Conservation (phyloP, 805 yeast species). For the Myxozyma sirexii region DNA sequence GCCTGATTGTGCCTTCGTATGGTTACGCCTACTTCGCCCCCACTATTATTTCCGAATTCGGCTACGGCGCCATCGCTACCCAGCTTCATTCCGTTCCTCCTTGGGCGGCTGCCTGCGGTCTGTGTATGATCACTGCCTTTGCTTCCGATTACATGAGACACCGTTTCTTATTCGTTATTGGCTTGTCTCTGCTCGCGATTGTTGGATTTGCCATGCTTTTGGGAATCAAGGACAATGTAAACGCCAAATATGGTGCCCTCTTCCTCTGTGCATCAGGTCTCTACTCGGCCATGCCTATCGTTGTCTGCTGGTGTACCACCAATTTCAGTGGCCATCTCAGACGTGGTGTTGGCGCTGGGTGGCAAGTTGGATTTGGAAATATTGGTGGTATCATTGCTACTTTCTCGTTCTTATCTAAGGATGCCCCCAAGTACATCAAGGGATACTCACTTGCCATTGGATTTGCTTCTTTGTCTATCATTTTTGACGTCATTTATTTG, state of each 20-base stretch:
- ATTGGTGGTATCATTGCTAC: constrained; percentile 72
- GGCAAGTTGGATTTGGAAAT: constrained; percentile 72
- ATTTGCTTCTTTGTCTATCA: constrained; percentile 49
- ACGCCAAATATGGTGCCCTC: constrained; percentile 63
- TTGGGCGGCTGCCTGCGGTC: constrained; percentile 76
- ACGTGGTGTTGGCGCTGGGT: constrained; percentile 60
- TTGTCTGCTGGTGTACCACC: constrained; percentile 67
- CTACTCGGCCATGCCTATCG: constrained; percentile 67
- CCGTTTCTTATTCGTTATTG: constrained; percentile 40
- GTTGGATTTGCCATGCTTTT: constrained; percentile 61
- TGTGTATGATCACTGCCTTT: constrained; percentile 62
- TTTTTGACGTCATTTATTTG: constrained; percentile 44
- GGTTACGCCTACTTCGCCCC: constrained; percentile 77
- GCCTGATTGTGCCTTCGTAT: constrained; percentile 69
- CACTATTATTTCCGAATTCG: constrained; percentile 61
- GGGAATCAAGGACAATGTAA: constrained; percentile 46
- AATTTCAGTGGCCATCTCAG: constrained; percentile 66
- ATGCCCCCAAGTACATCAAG: constrained; percentile 60
- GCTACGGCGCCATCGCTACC: constrained; percentile 70
- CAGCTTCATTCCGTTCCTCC: constrained; percentile 85
- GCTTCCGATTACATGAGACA: constrained; percentile 58
- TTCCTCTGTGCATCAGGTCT: constrained; percentile 62
- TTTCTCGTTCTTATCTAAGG: constrained; percentile 55
- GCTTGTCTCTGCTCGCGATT: constrained; percentile 46
- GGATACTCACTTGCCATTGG: constrained; percentile 59